Percentiles rank a stretch among this genome's conserved stretches.
phyloP scores from a whole-genome alignment of 2,329 filamentous ascomycete genomes.

The Diaporthe nobilis region DNA sequence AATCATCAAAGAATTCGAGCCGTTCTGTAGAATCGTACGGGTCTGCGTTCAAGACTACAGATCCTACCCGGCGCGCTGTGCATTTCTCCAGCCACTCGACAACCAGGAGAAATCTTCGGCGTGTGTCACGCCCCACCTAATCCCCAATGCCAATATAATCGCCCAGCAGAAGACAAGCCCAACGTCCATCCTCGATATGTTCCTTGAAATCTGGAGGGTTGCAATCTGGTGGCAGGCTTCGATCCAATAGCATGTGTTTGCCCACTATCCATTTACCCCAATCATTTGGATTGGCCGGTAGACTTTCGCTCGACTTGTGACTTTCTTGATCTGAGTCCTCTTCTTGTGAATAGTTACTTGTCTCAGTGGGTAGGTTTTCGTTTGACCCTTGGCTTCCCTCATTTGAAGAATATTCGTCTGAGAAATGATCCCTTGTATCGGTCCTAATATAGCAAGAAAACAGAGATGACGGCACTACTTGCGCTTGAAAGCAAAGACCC shows the following conservation, averaged over 20 bases:
- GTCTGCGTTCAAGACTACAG: not conserved
- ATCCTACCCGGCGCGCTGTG: not conserved
- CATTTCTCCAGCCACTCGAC: not conserved
- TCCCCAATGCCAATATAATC: not conserved
- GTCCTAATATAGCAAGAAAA: not conserved
- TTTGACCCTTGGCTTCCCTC: not conserved
- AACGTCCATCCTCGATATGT: not conserved
- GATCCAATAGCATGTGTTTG: not conserved
- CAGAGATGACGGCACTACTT: not conserved
- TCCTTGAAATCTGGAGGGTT: not conserved
- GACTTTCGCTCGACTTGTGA: not conserved
- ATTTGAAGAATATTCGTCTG: not conserved
- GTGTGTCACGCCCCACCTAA: no score
- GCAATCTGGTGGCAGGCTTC: not conserved
- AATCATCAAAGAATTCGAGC: not conserved
- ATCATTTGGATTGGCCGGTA: not conserved
- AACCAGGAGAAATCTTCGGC: not conserved
- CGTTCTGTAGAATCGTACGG: not conserved
- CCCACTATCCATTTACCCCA: not conserved
- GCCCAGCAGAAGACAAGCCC: not conserved
- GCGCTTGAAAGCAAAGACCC: not conserved
- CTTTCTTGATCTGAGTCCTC: not conserved
- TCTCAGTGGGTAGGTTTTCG: not conserved
- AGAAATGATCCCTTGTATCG: not conserved
- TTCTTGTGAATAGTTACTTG: not conserved